Evolutionary conservation across 2,329 filamentous ascomycete genomes (phyloP).

Genomic region (Neofusicoccum kwambonambiense): DNA sequence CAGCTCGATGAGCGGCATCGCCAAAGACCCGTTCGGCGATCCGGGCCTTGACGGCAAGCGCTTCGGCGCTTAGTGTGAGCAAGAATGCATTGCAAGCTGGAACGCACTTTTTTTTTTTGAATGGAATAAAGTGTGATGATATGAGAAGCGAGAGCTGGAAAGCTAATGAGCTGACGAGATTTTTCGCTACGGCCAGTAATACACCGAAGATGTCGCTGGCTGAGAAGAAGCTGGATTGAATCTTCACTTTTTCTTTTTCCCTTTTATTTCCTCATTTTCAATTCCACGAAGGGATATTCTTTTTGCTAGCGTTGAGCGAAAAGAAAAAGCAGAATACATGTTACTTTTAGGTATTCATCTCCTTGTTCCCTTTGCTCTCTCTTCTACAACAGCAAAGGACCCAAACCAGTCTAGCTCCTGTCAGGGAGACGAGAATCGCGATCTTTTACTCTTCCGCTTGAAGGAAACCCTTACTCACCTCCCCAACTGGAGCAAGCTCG

Average conservation of each 20-base stretch:
- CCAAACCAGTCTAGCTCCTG: background rate
- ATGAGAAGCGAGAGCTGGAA: background rate
- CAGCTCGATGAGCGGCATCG: background rate
- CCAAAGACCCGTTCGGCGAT: conserved; percentile 35
- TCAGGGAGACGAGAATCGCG: background rate
- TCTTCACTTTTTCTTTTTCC: background rate
- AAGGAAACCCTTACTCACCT: too few relatives aligned
- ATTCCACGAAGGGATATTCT: background rate
- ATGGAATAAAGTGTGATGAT: background rate
- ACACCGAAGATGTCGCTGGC: background rate
- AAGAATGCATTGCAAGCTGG: background rate
- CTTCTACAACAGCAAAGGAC: background rate
- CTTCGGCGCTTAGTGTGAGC: background rate
- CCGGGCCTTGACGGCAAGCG: conserved; percentile 28
- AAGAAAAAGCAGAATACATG: background rate
- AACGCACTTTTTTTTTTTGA: background rate
- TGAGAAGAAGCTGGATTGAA: background rate
- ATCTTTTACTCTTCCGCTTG: background rate
- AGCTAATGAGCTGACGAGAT: background rate
- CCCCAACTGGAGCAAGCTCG: too few relatives aligned
- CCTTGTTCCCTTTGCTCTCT: background rate
- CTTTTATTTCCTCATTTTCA: background rate
- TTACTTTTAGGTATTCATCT: background rate
- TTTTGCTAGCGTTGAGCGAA: conserved; percentile 4
- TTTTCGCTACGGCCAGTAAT: conserved; percentile 1